phyloP scores from a whole-genome alignment of 2,329 filamentous ascomycete genomes.

The Xylariomycetidae sp. region DNA sequence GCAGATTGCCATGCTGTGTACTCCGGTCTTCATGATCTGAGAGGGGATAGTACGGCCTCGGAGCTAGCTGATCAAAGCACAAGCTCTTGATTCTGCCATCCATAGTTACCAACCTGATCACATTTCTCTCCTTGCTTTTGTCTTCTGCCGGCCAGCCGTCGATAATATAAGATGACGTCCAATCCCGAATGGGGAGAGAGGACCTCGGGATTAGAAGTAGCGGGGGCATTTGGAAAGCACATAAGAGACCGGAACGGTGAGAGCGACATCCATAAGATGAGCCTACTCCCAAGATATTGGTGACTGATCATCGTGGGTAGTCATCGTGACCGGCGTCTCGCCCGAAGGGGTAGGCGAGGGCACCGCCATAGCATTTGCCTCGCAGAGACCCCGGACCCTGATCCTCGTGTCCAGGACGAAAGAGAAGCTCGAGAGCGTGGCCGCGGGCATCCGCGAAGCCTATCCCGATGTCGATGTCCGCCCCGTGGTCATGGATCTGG shows the following conservation, averaged over 20 bases:
- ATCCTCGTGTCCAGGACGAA: constrained; percentile 41
- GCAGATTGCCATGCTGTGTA: too few species aligned
- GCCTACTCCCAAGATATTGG: neutral
- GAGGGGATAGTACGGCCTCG: neutral
- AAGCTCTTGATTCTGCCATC: neutral
- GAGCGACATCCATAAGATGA: constrained; percentile 4
- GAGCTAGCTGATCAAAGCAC: neutral
- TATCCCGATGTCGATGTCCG: constrained; percentile 32
- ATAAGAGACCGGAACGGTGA: constrained; percentile 22
- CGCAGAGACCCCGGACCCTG: constrained; percentile 36
- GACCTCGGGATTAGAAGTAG: constrained; percentile 32
- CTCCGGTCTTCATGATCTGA: neutral
- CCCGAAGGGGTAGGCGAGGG: constrained; percentile 37
- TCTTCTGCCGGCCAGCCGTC: neutral
- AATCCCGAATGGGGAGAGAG: constrained; percentile 23
- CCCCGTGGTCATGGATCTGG: constrained; percentile 31
- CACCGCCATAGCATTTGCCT: constrained; percentile 38
- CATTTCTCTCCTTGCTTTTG: neutral
- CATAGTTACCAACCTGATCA: too few species aligned
- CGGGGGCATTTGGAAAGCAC: constrained; percentile 20
- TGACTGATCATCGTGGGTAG: constrained; percentile 16
- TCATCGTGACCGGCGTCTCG: constrained; percentile 38
- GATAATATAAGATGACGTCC: constrained; percentile 20
- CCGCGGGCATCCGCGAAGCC: constrained; percentile 28
- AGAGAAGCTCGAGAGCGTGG: constrained; percentile 36